These are phyloP conservation scores for Melaleuca quinquenervia DNA, from an alignment of 345 rosid species.

Conservation along the genomic window DNA sequence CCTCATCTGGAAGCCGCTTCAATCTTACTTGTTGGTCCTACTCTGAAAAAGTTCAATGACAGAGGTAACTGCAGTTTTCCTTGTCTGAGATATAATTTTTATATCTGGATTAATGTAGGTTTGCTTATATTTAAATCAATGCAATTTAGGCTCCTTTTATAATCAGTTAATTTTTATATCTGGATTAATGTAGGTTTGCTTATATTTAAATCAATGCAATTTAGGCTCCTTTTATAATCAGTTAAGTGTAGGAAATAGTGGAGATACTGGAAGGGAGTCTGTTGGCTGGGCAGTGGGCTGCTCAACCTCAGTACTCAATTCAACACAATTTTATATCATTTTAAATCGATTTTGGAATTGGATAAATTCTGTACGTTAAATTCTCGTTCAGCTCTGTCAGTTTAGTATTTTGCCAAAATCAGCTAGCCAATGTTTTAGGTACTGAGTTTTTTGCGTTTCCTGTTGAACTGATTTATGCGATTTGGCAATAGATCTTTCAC, in stretches of 20 bases:
- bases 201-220: background rate
- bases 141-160: background rate
- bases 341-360: background rate
- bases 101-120: background rate
- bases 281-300: background rate
- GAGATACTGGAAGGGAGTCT: background rate
- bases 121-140: background rate
- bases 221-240: background rate
- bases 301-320: background rate
- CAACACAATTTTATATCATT: background rate
- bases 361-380: background rate
- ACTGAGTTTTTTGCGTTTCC: background rate
- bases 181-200: background rate
- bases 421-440: background rate
- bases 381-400: background rate
- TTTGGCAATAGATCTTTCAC: constrained; percentile 61
- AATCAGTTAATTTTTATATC: background rate
- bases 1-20: constrained; percentile 93
- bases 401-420: background rate
- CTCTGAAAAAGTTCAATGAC: constrained; percentile 95
- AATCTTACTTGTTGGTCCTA: constrained; percentile 88
- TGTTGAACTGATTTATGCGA: background rate
- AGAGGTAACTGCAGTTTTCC: constrained; percentile 45
- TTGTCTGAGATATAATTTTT: background rate
- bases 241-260: background rate